Evolutionary conservation across 2,329 filamentous ascomycete species (phyloP).

Genomic region (Setomelanomma holmii): DNA sequence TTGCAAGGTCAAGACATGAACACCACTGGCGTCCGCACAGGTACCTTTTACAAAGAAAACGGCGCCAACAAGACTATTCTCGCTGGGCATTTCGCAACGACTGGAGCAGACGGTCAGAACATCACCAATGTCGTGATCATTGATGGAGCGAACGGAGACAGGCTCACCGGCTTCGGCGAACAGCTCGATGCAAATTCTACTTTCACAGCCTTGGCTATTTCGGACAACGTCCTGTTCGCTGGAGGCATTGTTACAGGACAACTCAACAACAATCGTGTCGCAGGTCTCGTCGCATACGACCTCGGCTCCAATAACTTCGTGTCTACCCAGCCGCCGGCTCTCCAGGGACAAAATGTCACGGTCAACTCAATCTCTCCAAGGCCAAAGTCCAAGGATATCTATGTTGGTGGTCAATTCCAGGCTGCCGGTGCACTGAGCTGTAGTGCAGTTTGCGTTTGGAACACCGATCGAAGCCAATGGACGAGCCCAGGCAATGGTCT

Average conservation of each 20-base stretch:
- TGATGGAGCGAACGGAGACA: conserved; percentile 72
- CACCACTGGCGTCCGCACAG: conserved; percentile 75
- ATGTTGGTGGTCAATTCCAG: conserved; percentile 85
- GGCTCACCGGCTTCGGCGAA: conserved; percentile 72
- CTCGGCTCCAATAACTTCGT: conserved; percentile 68
- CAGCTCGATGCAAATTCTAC: conserved; percentile 75
- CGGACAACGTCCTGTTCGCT: conserved; percentile 69
- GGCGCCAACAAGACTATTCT: conserved; percentile 83
- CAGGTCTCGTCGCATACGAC: conserved; percentile 82
- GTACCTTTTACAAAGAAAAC: conserved; percentile 75
- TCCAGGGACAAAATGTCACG: conserved; percentile 72
- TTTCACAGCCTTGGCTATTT: conserved; percentile 69
- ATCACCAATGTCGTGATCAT: conserved; percentile 85
- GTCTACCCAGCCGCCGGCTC: conserved; percentile 74
- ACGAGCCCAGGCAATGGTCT: conserved; percentile 76
- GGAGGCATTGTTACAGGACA: conserved; percentile 81
- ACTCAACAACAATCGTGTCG: conserved; percentile 67
- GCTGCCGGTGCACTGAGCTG: conserved; percentile 84
- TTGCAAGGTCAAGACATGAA: conserved; percentile 54
- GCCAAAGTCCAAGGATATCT: conserved; percentile 75
- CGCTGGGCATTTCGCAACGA: conserved; percentile 83
- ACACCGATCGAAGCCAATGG: conserved; percentile 76
- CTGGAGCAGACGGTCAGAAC: conserved; percentile 69
- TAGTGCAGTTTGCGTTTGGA: conserved; percentile 81
- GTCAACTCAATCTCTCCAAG: conserved; percentile 80